Base-by-base conservation (phyloP, 2,329 filamentous ascomycete species). In the Xylariales sp. region DNA sequence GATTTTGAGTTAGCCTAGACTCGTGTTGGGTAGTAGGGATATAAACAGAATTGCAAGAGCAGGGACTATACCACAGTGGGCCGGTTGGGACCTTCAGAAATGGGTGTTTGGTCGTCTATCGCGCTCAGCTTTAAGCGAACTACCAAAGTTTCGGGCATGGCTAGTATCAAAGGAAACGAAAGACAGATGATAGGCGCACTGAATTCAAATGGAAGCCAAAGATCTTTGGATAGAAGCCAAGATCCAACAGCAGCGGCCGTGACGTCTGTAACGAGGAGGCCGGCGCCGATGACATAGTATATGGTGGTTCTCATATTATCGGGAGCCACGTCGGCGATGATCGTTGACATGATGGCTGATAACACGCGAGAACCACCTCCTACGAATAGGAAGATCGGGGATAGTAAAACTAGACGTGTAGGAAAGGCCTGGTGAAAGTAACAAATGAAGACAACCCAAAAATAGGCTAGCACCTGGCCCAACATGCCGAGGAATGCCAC, bases 201-300 rank as follows among this genome's bases (percentile, higher is more conserved):
- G 32, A 55, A 55, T 55, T 55, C 30, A 10, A 55, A 55, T 55
- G 53, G 53, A 28, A 55, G 53, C 53, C 53, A 55, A 23, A 55
- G 53, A 55, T 55, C 53, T 10, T 43, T 39, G 16, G 53, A 55
- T 41, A 55, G 36, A 14, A 55, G 53, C 53, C 53, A 55, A 23
- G 53, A 55, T 23, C 34, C 53, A 41, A 55, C 53, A 30, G 53
- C 53, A 55, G 53, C 53, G 14, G 53, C 53, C 16, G 43, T 36
- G 18, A 55, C 32, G 34, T 55, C 53, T 55, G 53, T 55, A 23
- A 55, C 36, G n/a, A 55, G 36, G 53, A 55, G 53, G 14, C 53
- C 53, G n/a, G 53, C 53, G n/a, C 53, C 53, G 53, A 55, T 14
- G 14, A 43, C 34, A 39, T 55, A 55, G 32, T 23, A 55, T 55